Evolutionary conservation across 2,329 filamentous ascomycete species (phyloP).

Genomic region (Aspergillus sp.): DNA sequence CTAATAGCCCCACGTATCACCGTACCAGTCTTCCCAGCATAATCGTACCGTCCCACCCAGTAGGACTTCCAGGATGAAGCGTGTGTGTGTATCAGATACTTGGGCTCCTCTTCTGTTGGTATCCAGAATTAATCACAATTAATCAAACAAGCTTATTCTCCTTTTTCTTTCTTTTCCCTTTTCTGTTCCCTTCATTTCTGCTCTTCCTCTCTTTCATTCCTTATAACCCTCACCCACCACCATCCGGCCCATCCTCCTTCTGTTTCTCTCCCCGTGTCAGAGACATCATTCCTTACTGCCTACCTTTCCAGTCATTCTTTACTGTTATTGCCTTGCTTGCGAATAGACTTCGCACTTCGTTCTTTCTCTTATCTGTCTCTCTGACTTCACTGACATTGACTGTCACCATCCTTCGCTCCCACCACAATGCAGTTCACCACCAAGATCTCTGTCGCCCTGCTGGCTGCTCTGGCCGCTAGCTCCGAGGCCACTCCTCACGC

Average conservation of each 20-base stretch:
- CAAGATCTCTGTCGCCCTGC: constrained; percentile 34
- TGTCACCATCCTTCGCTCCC: constrained; percentile 11
- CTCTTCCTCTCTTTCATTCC: not conserved
- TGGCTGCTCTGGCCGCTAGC: constrained; percentile 34
- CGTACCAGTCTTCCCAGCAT: too few species aligned
- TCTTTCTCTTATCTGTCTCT: constrained; percentile 12
- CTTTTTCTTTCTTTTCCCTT: not conserved
- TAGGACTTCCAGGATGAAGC: too few species aligned
- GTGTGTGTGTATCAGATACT: too few species aligned
- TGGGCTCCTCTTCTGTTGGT: too few species aligned
- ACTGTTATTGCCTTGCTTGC: constrained; percentile 16
- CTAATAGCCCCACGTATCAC: too few species aligned
- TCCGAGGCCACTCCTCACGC: constrained; percentile 30
- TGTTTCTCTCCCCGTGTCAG: constrained; percentile 14
- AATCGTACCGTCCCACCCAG: too few species aligned
- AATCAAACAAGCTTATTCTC: constrained; percentile 11
- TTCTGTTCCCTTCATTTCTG: not conserved
- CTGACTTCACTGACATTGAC: constrained; percentile 19
- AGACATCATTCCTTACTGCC: constrained; percentile 14
- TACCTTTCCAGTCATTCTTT: constrained; percentile 16
- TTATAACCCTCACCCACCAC: not conserved
- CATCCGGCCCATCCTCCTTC: constrained; percentile 13
- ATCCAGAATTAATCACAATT: constrained; percentile 6
- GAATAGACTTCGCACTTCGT: constrained; percentile 36
- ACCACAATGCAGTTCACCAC: constrained; percentile 33